phyloP scores from a whole-genome alignment of 228 moss, liverwort and hornwort genomes.

The Sphagnum magellanicum region DNA sequence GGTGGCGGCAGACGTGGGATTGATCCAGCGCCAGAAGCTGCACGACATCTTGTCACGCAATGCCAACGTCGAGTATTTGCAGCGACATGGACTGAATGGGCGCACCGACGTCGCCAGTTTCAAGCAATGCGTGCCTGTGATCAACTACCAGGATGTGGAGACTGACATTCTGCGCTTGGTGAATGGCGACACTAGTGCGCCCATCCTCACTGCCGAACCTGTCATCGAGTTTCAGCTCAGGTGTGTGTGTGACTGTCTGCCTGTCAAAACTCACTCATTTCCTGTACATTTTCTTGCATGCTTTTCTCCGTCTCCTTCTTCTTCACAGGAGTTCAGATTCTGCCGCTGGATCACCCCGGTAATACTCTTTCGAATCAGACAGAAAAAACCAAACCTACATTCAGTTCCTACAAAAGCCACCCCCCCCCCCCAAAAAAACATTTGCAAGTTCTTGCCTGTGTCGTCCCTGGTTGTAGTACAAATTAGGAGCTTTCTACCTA shows the following conservation, averaged over 20 bases:
- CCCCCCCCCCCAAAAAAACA: too few relatives aligned
- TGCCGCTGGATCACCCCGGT: too few relatives aligned
- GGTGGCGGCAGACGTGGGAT: background rate
- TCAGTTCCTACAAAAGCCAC: too few relatives aligned
- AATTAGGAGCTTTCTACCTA: too few relatives aligned
- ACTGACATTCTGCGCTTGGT: background rate
- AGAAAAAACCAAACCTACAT: too few relatives aligned
- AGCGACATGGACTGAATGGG: conserved; percentile 7
- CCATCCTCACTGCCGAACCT: background rate
- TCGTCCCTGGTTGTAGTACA: too few relatives aligned
- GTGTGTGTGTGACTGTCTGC: background rate
- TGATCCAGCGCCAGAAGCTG: conserved; percentile 8
- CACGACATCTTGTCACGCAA: conserved; percentile 1
- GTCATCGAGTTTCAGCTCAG: background rate
- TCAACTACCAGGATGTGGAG: background rate
- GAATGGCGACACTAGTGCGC: background rate
- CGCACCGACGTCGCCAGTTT: background rate
- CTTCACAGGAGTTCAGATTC: too few relatives aligned
- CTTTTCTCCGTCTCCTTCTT: too few relatives aligned
- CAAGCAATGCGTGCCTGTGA: background rate
- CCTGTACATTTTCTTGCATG: too few relatives aligned
- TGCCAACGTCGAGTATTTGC: conserved; percentile 9
- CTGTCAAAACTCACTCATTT: too few relatives aligned
- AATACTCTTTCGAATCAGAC: too few relatives aligned
- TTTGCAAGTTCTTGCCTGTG: too few relatives aligned